Conservation (phyloP, 2,329 filamentous ascomycete species). For the Ramichloridium luteum region DNA sequence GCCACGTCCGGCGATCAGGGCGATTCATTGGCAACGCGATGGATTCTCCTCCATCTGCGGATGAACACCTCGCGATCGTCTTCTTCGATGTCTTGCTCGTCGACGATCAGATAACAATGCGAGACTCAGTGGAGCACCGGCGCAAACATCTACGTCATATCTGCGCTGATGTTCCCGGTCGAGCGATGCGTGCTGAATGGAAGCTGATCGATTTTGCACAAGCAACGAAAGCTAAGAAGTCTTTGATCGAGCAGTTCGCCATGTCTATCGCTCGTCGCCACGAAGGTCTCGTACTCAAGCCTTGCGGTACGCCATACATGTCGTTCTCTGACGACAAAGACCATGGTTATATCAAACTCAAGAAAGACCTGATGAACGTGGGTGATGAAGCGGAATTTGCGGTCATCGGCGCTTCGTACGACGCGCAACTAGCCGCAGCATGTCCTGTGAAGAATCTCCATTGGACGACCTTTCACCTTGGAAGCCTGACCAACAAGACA, state of each 20-base stretch:
- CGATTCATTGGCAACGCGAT: conserved; percentile 52
- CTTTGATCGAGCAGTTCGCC: conserved; percentile 54
- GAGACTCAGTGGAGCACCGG: conserved; percentile 46
- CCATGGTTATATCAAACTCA: conserved; percentile 58
- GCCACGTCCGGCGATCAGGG: conserved; percentile 64
- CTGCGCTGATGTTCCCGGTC: conserved; percentile 44
- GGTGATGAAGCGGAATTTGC: conserved; percentile 78
- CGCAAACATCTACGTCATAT: conserved; percentile 48
- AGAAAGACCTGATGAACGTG: conserved; percentile 72
- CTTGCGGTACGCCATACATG: conserved; percentile 64
- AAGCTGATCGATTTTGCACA: conserved; percentile 54
- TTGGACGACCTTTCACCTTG: conserved; percentile 74
- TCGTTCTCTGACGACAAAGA: conserved; percentile 16
- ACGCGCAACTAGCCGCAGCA: conserved; percentile 44
- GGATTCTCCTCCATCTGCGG: conserved; percentile 49
- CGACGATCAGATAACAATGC: conserved; percentile 42
- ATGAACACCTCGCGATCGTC: conserved; percentile 48
- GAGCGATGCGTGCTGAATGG: conserved; percentile 54
- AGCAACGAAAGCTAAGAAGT: conserved; percentile 34
- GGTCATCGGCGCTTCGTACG: conserved; percentile 61
- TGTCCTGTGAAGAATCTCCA: conserved; percentile 25
- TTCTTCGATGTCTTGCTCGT: conserved; percentile 49
- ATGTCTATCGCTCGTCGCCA: conserved; percentile 51
- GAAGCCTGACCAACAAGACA: conserved; percentile 58
- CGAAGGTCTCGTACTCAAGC: conserved; percentile 75